These are phyloP conservation scores for Auricularia sp. DNA, from an alignment of 768 basidiomycete species.

Conservation along the genomic window DNA sequence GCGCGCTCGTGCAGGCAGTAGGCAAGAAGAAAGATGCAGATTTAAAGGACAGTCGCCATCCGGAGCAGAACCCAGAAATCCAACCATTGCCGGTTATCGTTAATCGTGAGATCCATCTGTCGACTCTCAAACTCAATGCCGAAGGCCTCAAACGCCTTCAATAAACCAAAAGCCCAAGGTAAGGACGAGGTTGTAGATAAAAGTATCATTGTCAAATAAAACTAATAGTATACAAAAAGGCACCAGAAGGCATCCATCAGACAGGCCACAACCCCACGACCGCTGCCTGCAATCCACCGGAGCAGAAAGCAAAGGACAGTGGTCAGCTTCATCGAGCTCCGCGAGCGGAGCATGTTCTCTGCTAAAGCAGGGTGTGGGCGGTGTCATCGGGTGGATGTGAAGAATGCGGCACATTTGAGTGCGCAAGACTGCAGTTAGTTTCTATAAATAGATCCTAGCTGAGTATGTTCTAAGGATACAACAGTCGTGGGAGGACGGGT, in stretches of 20 bases:
- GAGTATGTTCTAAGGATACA: conserved; percentile 1
- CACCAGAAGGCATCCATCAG: background rate
- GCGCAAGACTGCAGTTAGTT: conserved; percentile 1
- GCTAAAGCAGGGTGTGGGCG: background rate
- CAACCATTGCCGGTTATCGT: too few relatives aligned
- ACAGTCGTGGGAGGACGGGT: background rate
- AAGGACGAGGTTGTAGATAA: too few relatives aligned
- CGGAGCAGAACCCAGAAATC: too few relatives aligned
- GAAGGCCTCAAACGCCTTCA: too few relatives aligned
- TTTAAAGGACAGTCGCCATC: too few relatives aligned
- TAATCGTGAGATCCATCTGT: too few relatives aligned
- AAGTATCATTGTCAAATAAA: too few relatives aligned
- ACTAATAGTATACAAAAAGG: too few relatives aligned
- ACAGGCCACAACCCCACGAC: background rate
- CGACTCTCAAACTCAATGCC: too few relatives aligned
- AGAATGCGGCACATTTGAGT: conserved; percentile 2
- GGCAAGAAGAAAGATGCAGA: too few relatives aligned
- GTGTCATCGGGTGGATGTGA: background rate
- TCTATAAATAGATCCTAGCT: conserved; percentile 4
- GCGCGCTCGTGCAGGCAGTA: too few relatives aligned
- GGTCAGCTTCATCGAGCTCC: background rate
- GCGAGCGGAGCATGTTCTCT: background rate
- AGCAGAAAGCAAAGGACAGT: background rate
- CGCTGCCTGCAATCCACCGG: background rate
- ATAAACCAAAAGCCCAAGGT: too few relatives aligned